Base-by-base conservation (phyloP, 2,329 filamentous ascomycete genomes). In the Tolypocladium tropicale region DNA sequence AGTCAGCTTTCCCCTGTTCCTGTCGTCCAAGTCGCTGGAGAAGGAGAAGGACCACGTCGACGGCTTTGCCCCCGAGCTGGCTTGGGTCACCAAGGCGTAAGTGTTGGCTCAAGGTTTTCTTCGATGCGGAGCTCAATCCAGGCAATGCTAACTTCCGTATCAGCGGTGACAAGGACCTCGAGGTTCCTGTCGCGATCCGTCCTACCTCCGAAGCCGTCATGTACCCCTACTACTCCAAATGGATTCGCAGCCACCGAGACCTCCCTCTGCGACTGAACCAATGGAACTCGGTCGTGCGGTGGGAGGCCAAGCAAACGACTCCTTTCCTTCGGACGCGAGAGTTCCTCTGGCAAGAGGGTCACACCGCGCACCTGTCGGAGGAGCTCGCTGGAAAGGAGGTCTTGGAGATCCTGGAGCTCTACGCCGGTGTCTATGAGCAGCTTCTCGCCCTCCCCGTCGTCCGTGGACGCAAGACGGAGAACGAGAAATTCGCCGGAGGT, bases 321-420 rank as follows among this genome's bases (percentile, higher is more conserved):
- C 83, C 83, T 41, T 97, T 97, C 78, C 81, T 99, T 57, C 82
- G 93, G 65, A 93, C 93, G 50, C 81, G 95, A 71, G 94, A 99
- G 72, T 99, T 99, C 74, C 75, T 97, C 62, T 99, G 94, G 94
- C 94, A 99, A 72, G 94, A 99, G 76, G 92, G 92, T 28, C 94
- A 96, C 76, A 83, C 81, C 34, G 94, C 94, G 48, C 92, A 96
- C 73, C 74, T 97, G 66, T 95, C 89, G 1, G 85, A 95, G 72
- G 80, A 88, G 63, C 80, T 84, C 60, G 93, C 94, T 49, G 86
- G 84, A 52, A 80, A 88, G 67, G 95, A 99, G 70, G 94, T 97
- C 11, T 75, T 94, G 58, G 82, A 96, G 73, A 99, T 99, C 62
- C 82, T 99, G 49, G 92, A 97, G 69, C 84, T 89, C 64, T 99